A percentile compares a stretch with the other conserved stretches of the same genome.
Evolutionary conservation across 78 protist genomes (phyloP).

Genomic region (Diacronema lutheri): DNA sequence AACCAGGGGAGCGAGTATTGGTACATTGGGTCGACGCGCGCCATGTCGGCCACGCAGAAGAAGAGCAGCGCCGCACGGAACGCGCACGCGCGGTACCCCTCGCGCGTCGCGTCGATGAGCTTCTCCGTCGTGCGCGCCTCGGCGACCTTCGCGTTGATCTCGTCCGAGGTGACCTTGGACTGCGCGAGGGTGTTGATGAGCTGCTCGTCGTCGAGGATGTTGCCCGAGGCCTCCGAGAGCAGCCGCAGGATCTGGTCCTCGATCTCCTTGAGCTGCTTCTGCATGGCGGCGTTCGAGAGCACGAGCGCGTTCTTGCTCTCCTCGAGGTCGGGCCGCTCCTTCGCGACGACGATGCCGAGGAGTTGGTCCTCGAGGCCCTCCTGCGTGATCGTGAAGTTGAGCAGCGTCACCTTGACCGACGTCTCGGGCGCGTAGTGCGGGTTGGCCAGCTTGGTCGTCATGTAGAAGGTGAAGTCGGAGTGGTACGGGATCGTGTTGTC

Average conservation of each 20-base stretch:
- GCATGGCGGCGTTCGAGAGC: constrained; percentile 33
- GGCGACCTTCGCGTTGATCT: constrained; percentile 45
- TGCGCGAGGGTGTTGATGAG: constrained; percentile 62
- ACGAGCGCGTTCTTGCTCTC: constrained; percentile 53
- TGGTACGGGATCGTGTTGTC: constrained; percentile 75
- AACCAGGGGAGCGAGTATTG: constrained; percentile 71
- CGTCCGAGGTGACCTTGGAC: constrained; percentile 49
- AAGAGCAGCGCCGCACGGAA: constrained; percentile 53
- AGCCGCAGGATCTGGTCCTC: constrained; percentile 70
- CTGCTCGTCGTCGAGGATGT: constrained; percentile 72
- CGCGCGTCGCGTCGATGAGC: constrained; percentile 51
- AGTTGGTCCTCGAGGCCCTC: constrained; percentile 63
- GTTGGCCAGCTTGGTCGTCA: constrained; percentile 85
- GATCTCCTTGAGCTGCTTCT: constrained; percentile 42
- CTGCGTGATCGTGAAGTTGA: constrained; percentile 60
- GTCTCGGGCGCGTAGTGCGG: constrained; percentile 83
- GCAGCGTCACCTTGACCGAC: constrained; percentile 38
- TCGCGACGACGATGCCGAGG: constrained; percentile 55
- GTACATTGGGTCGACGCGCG: constrained; percentile 72
- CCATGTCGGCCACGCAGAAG: constrained; percentile 66
- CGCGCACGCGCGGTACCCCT: constrained; percentile 63
- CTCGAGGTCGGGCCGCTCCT: constrained; percentile 80
- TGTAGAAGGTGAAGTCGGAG: constrained; percentile 69
- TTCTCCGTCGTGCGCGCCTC: constrained; percentile 61
- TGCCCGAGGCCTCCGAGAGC: constrained; percentile 56